These are phyloP conservation scores for Durusdinium trenchii DNA, from an alignment of 73 alveolate species.

Conservation along the genomic window DNA sequence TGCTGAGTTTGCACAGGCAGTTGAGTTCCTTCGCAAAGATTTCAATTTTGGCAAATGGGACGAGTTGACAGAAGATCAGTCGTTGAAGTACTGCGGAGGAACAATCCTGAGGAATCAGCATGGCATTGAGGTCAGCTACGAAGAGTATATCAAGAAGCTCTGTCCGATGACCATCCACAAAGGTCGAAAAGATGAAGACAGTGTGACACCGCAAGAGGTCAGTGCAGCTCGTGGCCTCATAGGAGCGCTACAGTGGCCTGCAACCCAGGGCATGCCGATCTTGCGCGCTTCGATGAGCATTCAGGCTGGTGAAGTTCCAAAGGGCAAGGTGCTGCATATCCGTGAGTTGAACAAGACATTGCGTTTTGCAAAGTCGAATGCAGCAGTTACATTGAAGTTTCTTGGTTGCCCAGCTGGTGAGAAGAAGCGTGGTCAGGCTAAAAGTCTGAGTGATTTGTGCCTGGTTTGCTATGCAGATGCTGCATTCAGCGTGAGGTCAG, in stretches of 20 bases:
- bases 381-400: background rate
- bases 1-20: no score
- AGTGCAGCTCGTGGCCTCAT: background rate
- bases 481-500: background rate
- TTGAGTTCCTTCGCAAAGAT: background rate
- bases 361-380: background rate
- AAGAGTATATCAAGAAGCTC: background rate
- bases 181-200: background rate
- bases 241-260: slow-evolving; percentile 41
- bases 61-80: background rate
- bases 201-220: background rate
- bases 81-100: slow-evolving; percentile 31
- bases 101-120: background rate
- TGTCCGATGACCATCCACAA: background rate
- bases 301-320: background rate
- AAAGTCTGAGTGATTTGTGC: background rate
- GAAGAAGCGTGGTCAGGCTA: background rate
- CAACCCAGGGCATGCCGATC: background rate
- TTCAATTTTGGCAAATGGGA: slow-evolving; percentile 33
- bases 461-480: background rate
- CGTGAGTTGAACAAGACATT: background rate
- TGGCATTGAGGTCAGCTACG: background rate
- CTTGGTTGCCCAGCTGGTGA: background rate
- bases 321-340: background rate
- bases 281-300: background rate